Conservation (phyloP, 163 green algal species). For the Chlorella variabilis region DNA sequence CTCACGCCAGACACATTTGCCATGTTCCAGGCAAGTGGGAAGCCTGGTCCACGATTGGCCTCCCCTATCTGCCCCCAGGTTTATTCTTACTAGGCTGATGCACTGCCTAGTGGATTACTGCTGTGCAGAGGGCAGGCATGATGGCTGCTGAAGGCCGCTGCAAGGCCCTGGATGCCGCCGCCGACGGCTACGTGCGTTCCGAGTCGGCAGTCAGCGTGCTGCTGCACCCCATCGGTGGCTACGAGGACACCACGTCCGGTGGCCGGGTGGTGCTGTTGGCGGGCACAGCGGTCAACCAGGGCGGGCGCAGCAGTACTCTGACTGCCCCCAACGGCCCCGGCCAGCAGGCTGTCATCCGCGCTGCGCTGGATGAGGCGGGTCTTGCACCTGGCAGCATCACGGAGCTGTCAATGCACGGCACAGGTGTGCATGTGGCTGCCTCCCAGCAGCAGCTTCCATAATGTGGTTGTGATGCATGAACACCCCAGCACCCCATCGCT, state of each 20-base stretch:
- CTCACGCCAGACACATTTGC: conserved; percentile 49
- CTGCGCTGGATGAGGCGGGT: conserved; percentile 62
- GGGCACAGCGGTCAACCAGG: conserved; percentile 63
- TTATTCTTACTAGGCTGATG: too few species aligned
- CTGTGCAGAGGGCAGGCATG: conserved; percentile 64
- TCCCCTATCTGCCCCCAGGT: too few species aligned
- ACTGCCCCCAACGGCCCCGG: conserved; percentile 74
- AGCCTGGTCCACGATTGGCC: too few species aligned
- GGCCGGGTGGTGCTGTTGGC: conserved; percentile 25
- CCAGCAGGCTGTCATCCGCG: conserved; percentile 75
- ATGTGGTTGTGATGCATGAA: too few species aligned
- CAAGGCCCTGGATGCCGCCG: conserved; percentile 85
- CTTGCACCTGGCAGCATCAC: conserved; percentile 35
- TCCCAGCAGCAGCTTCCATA: too few species aligned
- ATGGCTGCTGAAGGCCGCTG: conserved; percentile 80
- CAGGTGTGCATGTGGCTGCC: not conserved
- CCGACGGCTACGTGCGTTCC: conserved; percentile 87
- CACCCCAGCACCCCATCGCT: too few species aligned
- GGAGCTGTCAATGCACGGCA: conserved; percentile 80
- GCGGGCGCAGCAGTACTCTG: conserved; percentile 57
- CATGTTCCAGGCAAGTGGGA: conserved; percentile 47
- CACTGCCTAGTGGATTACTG: too few species aligned
- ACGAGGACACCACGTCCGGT: not conserved
- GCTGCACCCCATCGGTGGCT: not conserved
- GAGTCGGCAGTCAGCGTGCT: conserved; percentile 62